phyloP scores from a whole-genome alignment of 23 red algal genomes.

The Gracilaria gracilis region DNA sequence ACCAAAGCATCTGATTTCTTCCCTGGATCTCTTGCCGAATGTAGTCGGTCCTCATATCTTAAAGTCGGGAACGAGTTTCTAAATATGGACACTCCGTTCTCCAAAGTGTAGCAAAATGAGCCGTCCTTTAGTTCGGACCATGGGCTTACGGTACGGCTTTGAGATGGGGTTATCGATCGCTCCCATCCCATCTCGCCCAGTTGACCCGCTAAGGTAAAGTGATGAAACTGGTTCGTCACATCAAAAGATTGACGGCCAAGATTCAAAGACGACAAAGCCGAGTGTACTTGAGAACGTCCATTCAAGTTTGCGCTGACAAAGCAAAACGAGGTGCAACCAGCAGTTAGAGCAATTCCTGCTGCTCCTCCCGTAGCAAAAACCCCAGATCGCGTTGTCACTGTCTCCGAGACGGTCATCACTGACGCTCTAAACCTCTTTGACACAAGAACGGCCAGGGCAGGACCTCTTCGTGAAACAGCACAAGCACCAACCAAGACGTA shows the following conservation, averaged over 20 bases:
- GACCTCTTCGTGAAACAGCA: constrained; percentile 64
- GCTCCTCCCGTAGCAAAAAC: constrained; percentile 58
- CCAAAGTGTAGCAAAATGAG: constrained; percentile 61
- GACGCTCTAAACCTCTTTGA: constrained; percentile 39
- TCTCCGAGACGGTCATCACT: constrained; percentile 69
- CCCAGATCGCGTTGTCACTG: constrained; percentile 39
- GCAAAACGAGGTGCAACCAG: constrained; percentile 74
- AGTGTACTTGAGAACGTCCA: constrained; percentile 70
- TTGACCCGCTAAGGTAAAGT: constrained; percentile 78
- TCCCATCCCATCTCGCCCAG: constrained; percentile 79
- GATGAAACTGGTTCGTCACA: constrained; percentile 84
- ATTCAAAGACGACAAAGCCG: constrained; percentile 58
- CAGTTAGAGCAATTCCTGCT: constrained; percentile 61
- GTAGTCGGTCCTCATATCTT: constrained; percentile 41
- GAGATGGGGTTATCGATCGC: not conserved
- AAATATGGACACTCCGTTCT: constrained; percentile 67
- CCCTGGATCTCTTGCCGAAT: not conserved
- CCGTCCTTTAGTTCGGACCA: constrained; percentile 71
- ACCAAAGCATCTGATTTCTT: not conserved
- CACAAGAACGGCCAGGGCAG: constrained; percentile 81
- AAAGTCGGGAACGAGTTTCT: constrained; percentile 68
- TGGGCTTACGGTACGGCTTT: not conserved
- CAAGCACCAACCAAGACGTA: constrained; percentile 75
- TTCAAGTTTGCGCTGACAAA: constrained; percentile 72
- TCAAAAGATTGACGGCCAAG: constrained; percentile 83